phyloP scores from a whole-genome alignment of 1,139 yeast genomes.

The Suhomyces atakaporum region DNA sequence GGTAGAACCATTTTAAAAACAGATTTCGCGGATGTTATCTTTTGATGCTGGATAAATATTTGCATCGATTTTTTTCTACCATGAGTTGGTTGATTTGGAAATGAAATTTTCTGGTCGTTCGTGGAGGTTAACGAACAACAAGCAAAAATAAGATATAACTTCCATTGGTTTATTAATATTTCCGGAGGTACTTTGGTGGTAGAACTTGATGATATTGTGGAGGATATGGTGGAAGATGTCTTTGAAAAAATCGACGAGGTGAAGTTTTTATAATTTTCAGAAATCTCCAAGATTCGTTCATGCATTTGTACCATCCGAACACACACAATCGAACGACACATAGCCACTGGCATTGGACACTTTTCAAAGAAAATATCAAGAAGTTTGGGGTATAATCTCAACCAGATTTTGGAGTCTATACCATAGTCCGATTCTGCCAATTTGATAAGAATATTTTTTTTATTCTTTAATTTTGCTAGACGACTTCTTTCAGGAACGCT shows the following conservation, averaged over 20 bases:
- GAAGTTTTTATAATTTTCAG: constrained; percentile 51
- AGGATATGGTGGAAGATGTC: constrained; percentile 28
- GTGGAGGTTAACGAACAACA: constrained; percentile 91
- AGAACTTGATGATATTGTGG: constrained; percentile 38
- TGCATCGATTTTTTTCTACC: constrained; percentile 75
- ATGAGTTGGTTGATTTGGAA: constrained; percentile 62
- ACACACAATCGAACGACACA: constrained; percentile 91
- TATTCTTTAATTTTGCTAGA: constrained; percentile 61
- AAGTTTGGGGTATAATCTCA: constrained; percentile 78
- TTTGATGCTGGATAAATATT: constrained; percentile 82
- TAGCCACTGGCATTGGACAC: constrained; percentile 92
- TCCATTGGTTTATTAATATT: constrained; percentile 82
- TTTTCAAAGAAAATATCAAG: constrained; percentile 71
- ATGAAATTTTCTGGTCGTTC: constrained; percentile 72
- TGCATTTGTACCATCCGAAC: constrained; percentile 87
- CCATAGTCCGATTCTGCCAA: constrained; percentile 93
- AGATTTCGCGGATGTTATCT: constrained; percentile 89
- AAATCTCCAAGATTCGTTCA: constrained; percentile 67
- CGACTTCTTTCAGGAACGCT: constrained; percentile 83
- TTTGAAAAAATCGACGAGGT: constrained; percentile 42
- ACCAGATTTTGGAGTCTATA: constrained; percentile 94
- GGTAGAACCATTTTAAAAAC: constrained; percentile 89
- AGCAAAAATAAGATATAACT: constrained; percentile 83
- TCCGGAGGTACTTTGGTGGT: constrained; percentile 58
- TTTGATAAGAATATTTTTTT: constrained; percentile 64